Conservation (phyloP, 2,329 filamentous ascomycete species). For the Triangularia setosa region DNA sequence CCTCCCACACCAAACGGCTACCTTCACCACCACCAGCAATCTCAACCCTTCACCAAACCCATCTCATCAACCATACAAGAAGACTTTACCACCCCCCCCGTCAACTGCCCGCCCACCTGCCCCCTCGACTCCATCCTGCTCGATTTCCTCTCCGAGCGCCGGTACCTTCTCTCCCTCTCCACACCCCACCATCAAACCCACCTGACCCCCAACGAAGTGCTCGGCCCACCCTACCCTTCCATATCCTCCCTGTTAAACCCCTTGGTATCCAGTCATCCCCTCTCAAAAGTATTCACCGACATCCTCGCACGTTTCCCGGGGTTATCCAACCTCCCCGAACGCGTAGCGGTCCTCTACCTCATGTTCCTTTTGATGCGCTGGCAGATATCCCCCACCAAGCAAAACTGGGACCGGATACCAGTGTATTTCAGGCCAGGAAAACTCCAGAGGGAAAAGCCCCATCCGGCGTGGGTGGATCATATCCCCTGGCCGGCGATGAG, state of each 20-base stretch:
- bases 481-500: constrained; percentile 76
- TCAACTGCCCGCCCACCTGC: constrained; percentile 66
- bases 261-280: constrained; percentile 63
- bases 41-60: background rate
- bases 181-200: too few species aligned
- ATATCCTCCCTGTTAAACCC: constrained; percentile 77
- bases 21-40: background rate
- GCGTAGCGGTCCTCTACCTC: constrained; percentile 74
- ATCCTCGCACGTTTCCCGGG: constrained; percentile 81
- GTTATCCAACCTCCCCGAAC: constrained; percentile 73
- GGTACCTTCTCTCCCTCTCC: constrained; percentile 51
- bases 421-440: constrained; percentile 65
- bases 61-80: background rate
- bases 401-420: constrained; percentile 76
- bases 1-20: background rate
- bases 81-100: constrained; percentile 39
- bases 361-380: constrained; percentile 88
- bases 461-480: constrained; percentile 81
- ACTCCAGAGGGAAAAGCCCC: constrained; percentile 61
- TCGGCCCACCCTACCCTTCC: constrained; percentile 75
- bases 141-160: constrained; percentile 70
- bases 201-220: constrained; percentile 59
- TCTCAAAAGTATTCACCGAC: constrained; percentile 82
- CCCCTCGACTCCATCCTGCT: constrained; percentile 75
- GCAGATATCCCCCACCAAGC: constrained; percentile 73